Evolutionary conservation across 257 asterid species (phyloP).

Genomic region (Forsythia suspensa): DNA sequence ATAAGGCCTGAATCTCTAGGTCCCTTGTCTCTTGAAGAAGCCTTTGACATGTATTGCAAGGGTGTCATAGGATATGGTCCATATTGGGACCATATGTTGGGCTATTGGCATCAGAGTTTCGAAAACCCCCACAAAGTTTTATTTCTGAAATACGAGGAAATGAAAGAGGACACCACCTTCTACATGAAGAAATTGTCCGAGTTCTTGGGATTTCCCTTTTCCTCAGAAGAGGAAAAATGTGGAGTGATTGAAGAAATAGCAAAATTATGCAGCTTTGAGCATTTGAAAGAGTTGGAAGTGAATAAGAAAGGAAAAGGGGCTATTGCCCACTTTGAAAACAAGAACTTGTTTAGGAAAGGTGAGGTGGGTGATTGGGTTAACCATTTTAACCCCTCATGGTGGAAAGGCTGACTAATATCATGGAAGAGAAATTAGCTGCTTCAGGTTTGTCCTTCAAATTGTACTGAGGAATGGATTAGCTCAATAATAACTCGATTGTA

Average conservation of each 20-base stretch:
- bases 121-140: slow-evolving; percentile 37
- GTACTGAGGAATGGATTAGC: neutral
- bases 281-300: slow-evolving; percentile 44
- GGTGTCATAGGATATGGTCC: slow-evolving; percentile 50
- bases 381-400: slow-evolving; percentile 34
- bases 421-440: slow-evolving; percentile 35
- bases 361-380: slow-evolving; percentile 60
- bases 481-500: too few species aligned
- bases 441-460: slow-evolving; percentile 32
- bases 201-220: slow-evolving; percentile 50
- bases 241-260: slow-evolving; percentile 40
- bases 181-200: slow-evolving; percentile 38
- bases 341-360: slow-evolving; percentile 49
- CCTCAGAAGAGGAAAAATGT: slow-evolving; percentile 32
- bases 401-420: slow-evolving; percentile 25
- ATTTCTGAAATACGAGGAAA: slow-evolving; percentile 55
- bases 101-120: slow-evolving; percentile 44
- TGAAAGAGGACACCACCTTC: slow-evolving; percentile 28
- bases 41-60: slow-evolving; percentile 11
- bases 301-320: slow-evolving; percentile 39
- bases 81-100: slow-evolving; percentile 64
- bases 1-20: slow-evolving; percentile 22
- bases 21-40: neutral
- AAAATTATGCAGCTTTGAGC: slow-evolving; percentile 43
- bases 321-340: slow-evolving; percentile 27